Conservation (phyloP, 805 yeast species). For the Ogataea trehaloabstinens region DNA sequence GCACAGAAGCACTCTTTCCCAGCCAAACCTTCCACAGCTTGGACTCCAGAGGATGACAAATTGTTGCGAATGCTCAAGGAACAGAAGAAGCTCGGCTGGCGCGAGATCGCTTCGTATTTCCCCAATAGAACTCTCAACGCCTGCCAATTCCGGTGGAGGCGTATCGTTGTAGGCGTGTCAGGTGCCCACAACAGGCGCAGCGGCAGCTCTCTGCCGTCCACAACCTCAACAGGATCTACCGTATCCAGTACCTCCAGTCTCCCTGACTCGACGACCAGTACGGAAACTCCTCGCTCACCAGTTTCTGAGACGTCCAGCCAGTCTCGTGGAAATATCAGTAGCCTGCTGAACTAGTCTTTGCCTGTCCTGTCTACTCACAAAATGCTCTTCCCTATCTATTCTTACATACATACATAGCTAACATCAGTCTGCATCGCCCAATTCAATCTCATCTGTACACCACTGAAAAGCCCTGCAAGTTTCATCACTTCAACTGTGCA, state of each 20-base stretch:
- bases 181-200: conserved; percentile 2
- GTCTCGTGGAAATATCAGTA: background rate
- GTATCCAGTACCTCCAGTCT: background rate
- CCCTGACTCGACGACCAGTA: background rate
- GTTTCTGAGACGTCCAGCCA: background rate
- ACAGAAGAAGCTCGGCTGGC: conserved; percentile 83
- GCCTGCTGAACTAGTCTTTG: conserved; percentile 1
- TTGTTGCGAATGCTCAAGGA: conserved; percentile 75
- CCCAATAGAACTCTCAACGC: conserved; percentile 83
- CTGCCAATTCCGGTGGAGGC: conserved; percentile 86
- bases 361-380: no score
- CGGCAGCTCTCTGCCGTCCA: background rate
- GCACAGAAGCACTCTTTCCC: conserved; percentile 2
- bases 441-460: no score
- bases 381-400: no score
- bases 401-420: no score
- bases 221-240: background rate
- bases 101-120: conserved; percentile 79
- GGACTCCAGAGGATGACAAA: conserved; percentile 79
- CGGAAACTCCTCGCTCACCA: background rate
- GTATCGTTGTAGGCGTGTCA: conserved; percentile 45
- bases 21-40: conserved; percentile 42
- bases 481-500: no score
- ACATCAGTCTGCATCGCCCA: no score
- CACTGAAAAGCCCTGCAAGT: no score